These are phyloP conservation scores for Brettanomyces anomalus DNA, from an alignment of 805 yeast species.

Conservation along the genomic window DNA sequence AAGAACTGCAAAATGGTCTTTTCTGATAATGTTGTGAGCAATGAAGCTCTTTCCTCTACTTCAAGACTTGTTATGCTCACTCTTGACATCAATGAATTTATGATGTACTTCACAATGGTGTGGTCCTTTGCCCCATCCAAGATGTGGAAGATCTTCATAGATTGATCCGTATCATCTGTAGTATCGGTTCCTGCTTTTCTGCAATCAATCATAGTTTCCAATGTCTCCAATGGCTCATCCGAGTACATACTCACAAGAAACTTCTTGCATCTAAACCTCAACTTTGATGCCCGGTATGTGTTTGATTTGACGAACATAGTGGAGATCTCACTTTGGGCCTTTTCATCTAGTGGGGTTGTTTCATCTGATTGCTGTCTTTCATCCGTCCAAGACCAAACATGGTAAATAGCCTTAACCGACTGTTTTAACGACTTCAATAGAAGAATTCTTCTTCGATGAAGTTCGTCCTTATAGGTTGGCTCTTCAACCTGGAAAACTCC, in stretches of 20 bases:
- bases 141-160: slow-evolving; percentile 61
- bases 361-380: slow-evolving; percentile 12
- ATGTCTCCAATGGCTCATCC: slow-evolving; percentile 63
- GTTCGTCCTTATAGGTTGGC: slow-evolving; percentile 41
- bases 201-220: slow-evolving; percentile 51
- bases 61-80: slow-evolving; percentile 26
- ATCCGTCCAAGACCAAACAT: slow-evolving; percentile 70
- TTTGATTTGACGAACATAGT: slow-evolving; percentile 24
- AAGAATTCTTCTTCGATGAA: slow-evolving; percentile 44
- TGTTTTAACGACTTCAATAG: slow-evolving; percentile 57
- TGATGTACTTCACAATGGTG: slow-evolving; percentile 57
- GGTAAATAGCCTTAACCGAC: slow-evolving; percentile 44
- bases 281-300: slow-evolving; percentile 42
- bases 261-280: slow-evolving; percentile 62
- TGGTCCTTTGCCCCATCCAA: slow-evolving; percentile 81
- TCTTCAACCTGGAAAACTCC: slow-evolving; percentile 74
- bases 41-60: slow-evolving; percentile 31
- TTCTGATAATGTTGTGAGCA: slow-evolving; percentile 38
- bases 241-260: slow-evolving; percentile 55
- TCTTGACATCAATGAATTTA: slow-evolving; percentile 45
- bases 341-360: not conserved
- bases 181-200: slow-evolving; percentile 14
- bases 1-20: slow-evolving; percentile 42
- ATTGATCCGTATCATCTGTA: slow-evolving; percentile 18
- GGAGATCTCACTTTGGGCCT: slow-evolving; percentile 6